Evolutionary conservation across 768 basidiomycete genomes (phyloP).

Genomic region (Boletus bicolor): DNA sequence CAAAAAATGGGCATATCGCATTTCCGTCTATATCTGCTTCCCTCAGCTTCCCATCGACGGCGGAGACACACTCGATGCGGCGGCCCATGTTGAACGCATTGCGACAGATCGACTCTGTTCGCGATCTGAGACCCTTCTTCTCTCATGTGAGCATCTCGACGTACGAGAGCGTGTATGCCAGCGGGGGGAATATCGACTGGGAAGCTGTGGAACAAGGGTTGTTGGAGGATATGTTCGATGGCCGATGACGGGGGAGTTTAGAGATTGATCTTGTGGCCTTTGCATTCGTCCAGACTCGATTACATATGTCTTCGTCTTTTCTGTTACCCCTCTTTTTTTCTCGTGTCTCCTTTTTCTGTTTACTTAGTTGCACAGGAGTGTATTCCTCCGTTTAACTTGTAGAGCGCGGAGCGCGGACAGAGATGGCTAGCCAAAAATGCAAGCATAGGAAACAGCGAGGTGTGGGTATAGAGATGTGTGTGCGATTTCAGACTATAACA

Average conservation of each 20-base stretch:
- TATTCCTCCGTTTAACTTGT: conserved; percentile 4
- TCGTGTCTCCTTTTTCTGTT: background rate
- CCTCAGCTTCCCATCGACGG: conserved; percentile 25
- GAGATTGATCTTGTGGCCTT: background rate
- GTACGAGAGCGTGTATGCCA: conserved; percentile 88
- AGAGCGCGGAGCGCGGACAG: background rate
- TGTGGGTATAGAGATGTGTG: conserved; percentile 28
- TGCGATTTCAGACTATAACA: conserved; percentile 13
- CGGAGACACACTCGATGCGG: conserved; percentile 53
- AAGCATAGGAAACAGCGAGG: conserved; percentile 7
- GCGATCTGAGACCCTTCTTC: conserved; percentile 88
- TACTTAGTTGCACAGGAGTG: background rate
- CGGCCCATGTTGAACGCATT: conserved; percentile 68
- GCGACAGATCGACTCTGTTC: conserved; percentile 77
- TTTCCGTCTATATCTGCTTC: conserved; percentile 23
- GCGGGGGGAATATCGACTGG: conserved; percentile 84
- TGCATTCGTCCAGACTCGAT: background rate
- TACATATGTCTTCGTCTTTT: background rate
- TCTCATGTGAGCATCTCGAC: conserved; percentile 82
- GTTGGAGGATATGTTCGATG: conserved; percentile 88
- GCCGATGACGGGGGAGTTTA: conserved; percentile 39
- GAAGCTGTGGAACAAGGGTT: conserved; percentile 79
- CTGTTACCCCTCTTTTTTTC: conserved; percentile 4
- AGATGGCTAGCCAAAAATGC: conserved; percentile 1
- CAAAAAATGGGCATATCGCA: conserved; percentile 19